Conservation (phyloP, 306 rosid species). For the Vachellia pachyceras region DNA sequence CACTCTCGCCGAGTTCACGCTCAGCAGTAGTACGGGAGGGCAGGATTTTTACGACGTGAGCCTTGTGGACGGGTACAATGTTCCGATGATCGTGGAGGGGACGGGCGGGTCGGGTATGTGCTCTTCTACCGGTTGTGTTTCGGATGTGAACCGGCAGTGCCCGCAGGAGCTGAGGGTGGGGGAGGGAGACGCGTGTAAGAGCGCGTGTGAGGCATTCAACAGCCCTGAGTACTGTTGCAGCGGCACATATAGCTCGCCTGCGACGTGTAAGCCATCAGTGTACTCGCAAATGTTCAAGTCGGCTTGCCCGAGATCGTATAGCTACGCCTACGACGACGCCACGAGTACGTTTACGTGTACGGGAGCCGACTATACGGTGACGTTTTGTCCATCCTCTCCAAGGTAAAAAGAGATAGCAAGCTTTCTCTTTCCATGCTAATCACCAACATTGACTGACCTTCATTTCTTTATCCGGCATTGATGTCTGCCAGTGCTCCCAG, state of each 20-base stretch:
- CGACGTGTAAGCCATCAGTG: constrained; percentile 66
- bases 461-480: background rate
- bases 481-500: background rate
- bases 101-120: constrained; percentile 82
- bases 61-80: constrained; percentile 89
- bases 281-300: constrained; percentile 82
- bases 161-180: constrained; percentile 74
- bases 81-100: constrained; percentile 86
- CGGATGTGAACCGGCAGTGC: constrained; percentile 82
- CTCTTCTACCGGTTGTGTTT: constrained; percentile 75
- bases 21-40: constrained; percentile 73
- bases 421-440: background rate
- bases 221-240: constrained; percentile 84
- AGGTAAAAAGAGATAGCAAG: constrained; percentile 42
- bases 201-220: constrained; percentile 97
- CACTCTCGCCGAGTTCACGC: constrained; percentile 90
- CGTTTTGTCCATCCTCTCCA: constrained; percentile 84
- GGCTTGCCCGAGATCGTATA: constrained; percentile 83
- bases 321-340: constrained; percentile 90
- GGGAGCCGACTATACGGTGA: constrained; percentile 79
- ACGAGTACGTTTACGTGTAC: constrained; percentile 85
- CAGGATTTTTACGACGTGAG: constrained; percentile 94
- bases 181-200: constrained; percentile 84
- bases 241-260: constrained; percentile 78
- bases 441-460: background rate